A percentile compares a stretch with the other conserved stretches of the same genome.
Conservation (phyloP, 2,329 filamentous ascomycete genomes). For the Dendrostoma leiphaemia region DNA sequence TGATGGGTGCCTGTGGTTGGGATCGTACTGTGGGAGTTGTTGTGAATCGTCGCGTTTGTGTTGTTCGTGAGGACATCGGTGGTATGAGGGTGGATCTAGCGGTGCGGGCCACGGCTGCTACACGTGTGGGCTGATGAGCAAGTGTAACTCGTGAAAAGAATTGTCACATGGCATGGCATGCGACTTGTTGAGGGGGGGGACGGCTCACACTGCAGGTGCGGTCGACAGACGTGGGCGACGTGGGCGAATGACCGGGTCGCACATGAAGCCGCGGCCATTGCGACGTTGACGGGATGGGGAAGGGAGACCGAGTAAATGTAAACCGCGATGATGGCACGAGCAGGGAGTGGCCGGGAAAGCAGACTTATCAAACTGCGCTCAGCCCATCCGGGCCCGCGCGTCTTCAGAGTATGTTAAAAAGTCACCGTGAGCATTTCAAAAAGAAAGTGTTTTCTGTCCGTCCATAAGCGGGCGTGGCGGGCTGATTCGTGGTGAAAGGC, state of each 20-base stretch:
- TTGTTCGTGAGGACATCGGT: neutral
- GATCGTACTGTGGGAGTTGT: slow-evolving; percentile 19
- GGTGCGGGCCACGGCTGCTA: slow-evolving; percentile 2
- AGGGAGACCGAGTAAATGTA: neutral
- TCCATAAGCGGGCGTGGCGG: neutral
- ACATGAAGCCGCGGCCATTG: slow-evolving; percentile 17
- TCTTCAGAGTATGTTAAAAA: slow-evolving; percentile 4
- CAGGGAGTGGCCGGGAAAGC: no score
- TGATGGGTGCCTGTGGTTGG: slow-evolving; percentile 19
- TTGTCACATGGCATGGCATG: neutral
- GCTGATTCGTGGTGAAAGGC: neutral
- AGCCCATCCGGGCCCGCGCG: slow-evolving; percentile 15
- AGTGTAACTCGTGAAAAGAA: neutral
- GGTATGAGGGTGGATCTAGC: neutral
- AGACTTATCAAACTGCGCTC: slow-evolving; percentile 14
- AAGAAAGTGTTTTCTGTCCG: neutral
- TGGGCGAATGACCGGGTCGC: slow-evolving; percentile 18
- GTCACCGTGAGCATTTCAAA: slow-evolving; percentile 8
- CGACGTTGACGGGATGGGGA: slow-evolving; percentile 4
- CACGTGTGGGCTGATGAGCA: neutral
- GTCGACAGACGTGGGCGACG: slow-evolving; percentile 13
- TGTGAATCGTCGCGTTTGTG: neutral
- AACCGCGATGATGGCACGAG: no score
- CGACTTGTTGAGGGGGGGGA: neutral
- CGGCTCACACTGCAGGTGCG: slow-evolving; percentile 19